Conservation (phyloP, 768 basidiomycete species). For the Terana coerulea region DNA sequence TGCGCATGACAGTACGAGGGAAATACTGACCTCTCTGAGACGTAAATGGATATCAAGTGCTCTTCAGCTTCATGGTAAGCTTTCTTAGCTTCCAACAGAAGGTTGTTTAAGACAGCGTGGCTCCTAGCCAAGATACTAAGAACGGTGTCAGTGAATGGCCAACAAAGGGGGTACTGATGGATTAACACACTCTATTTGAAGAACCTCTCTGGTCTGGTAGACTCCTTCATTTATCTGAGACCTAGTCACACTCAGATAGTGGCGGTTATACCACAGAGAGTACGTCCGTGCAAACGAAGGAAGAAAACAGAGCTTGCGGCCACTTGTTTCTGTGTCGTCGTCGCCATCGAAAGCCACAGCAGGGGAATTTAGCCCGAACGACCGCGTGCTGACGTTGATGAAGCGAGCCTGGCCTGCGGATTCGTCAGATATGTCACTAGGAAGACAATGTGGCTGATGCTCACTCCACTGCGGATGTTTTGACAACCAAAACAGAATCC, state of each 20-base stretch:
- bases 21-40: conserved; percentile 37
- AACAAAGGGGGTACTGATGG: not conserved
- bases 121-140: conserved; percentile 47
- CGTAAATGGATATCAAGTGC: conserved; percentile 48
- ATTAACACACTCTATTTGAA: conserved; percentile 40
- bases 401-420: conserved; percentile 38
- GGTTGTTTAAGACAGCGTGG: conserved; percentile 42
- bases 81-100: conserved; percentile 53
- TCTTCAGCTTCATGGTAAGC: conserved; percentile 49
- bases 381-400: conserved; percentile 45
- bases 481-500: conserved; percentile 71
- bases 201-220: conserved; percentile 34
- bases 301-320: conserved; percentile 35
- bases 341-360: conserved; percentile 24
- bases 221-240: conserved; percentile 30
- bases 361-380: conserved; percentile 33
- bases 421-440: not conserved
- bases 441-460: conserved; percentile 13
- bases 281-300: conserved; percentile 39
- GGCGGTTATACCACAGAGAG: conserved; percentile 44
- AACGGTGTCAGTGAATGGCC: not conserved
- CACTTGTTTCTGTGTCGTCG: conserved; percentile 6
- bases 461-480: conserved; percentile 56
- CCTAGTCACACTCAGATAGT: conserved; percentile 30
- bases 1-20: not conserved